phyloP scores from a whole-genome alignment of 2,329 filamentous ascomycete genomes.

The Cladosporium halotolerans region DNA sequence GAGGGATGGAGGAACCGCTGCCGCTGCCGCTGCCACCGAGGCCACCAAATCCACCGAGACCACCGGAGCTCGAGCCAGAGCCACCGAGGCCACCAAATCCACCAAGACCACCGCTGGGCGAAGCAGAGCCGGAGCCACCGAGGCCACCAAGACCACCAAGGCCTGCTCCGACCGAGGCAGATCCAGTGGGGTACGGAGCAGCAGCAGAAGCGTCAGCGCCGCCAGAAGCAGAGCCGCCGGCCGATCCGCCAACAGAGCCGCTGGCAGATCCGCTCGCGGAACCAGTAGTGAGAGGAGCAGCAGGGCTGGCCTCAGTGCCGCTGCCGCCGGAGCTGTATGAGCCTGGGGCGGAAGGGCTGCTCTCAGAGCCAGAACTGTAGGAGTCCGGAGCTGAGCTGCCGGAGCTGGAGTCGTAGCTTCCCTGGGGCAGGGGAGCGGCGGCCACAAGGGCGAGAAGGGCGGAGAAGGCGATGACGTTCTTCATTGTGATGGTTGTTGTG shows the following conservation, averaged over 20 bases:
- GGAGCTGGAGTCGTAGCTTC: conserved; percentile 1
- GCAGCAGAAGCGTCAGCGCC: background rate
- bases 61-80: background rate
- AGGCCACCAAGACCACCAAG: background rate
- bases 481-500: conserved; percentile 2
- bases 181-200: background rate
- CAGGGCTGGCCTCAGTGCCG: conserved; percentile 1
- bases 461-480: conserved; percentile 11
- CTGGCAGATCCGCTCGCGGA: background rate
- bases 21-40: background rate
- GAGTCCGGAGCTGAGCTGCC: background rate
- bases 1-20: background rate
- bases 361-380: background rate
- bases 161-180: background rate
- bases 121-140: background rate
- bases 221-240: background rate
- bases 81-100: background rate
- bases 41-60: background rate
- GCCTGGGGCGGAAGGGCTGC: background rate
- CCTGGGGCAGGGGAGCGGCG: conserved; percentile 6
- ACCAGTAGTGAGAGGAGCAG: background rate
- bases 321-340: background rate
- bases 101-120: background rate
- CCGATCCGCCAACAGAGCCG: background rate
- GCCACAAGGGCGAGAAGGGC: conserved; percentile 9